Conservation (phyloP, 768 basidiomycete genomes). For the Pluteus cervinus region DNA sequence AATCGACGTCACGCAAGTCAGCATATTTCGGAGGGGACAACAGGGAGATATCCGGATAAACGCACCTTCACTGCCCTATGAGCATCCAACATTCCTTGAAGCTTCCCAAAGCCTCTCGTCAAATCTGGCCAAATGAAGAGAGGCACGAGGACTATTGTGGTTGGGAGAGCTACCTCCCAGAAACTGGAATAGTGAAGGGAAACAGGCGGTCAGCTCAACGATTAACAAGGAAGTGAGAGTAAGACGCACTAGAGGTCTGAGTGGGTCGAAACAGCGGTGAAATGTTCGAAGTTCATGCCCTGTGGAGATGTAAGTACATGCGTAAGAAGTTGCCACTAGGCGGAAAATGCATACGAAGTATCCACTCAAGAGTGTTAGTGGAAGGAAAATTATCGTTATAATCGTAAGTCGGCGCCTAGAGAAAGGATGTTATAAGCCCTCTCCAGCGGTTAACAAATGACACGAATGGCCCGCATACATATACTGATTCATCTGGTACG, state of each 20-base stretch:
- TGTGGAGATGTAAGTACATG: conserved; percentile 15
- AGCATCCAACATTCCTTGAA: too few species aligned
- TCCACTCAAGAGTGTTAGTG: conserved; percentile 63
- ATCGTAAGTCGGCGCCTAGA: conserved; percentile 58
- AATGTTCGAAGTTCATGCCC: conserved; percentile 61
- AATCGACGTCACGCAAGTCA: too few species aligned
- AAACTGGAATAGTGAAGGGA: conserved; percentile 33
- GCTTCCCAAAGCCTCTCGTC: too few species aligned
- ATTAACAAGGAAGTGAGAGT: too few species aligned
- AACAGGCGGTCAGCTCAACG: too few species aligned
- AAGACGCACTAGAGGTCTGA: conserved; percentile 39
- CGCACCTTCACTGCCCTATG: too few species aligned
- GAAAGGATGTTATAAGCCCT: conserved; percentile 3
- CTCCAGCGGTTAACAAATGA: neutral
- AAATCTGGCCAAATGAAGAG: conserved; percentile 50
- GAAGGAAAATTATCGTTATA: conserved; percentile 66
- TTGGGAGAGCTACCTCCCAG: conserved; percentile 59
- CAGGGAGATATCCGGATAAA: too few species aligned
- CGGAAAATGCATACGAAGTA: too few species aligned
- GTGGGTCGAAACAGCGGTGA: conserved; percentile 42
- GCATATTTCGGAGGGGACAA: too few species aligned
- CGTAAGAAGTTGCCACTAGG: conserved; percentile 7
- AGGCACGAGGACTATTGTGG: conserved; percentile 47
- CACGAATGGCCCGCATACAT: conserved; percentile 37
- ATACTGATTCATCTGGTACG: conserved; percentile 71